A percentile compares a stretch with the other conserved stretches of the same genome.
These are phyloP conservation scores for Leccinellum luteum DNA, from an alignment of 768 basidiomycete species.

Conservation along the genomic window DNA sequence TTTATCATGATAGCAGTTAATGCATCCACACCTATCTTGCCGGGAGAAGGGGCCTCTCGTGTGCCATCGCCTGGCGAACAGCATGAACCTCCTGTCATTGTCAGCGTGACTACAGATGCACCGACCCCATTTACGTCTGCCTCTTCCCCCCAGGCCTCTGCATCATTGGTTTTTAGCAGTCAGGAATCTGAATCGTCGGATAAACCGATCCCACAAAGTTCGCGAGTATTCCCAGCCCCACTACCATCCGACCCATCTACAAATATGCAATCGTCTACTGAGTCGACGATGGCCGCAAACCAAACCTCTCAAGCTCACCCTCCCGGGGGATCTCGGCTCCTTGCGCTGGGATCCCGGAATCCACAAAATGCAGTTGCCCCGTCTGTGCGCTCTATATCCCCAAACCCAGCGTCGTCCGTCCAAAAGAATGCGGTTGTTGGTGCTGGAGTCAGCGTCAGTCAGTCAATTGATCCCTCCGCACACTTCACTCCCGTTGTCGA, in stretches of 20 bases:
- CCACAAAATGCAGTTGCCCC: conserved; percentile 17
- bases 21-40: not conserved
- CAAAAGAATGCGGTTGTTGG: conserved; percentile 23
- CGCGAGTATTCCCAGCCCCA: conserved; percentile 38
- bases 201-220: conserved; percentile 26
- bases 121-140: conserved; percentile 9
- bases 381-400: conserved; percentile 17
- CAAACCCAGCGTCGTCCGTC: conserved; percentile 20
- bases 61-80: conserved; percentile 17
- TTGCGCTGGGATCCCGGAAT: conserved; percentile 36
- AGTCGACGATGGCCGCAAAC: conserved; percentile 42
- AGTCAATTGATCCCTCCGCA: conserved; percentile 17
- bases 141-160: conserved; percentile 12
- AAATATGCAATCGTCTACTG: conserved; percentile 26
- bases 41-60: conserved; percentile 12
- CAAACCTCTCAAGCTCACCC: conserved; percentile 36
- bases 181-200: conserved; percentile 22
- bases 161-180: not conserved
- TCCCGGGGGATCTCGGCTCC: conserved; percentile 42
- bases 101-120: conserved; percentile 1
- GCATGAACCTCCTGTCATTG: conserved; percentile 1
- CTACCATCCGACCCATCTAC: conserved; percentile 20
- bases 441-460: conserved; percentile 6
- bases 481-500: conserved; percentile 12
- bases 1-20: conserved; percentile 16